Conservation (phyloP, 139 green algal genomes). For the Chlorella ohadii region DNA sequence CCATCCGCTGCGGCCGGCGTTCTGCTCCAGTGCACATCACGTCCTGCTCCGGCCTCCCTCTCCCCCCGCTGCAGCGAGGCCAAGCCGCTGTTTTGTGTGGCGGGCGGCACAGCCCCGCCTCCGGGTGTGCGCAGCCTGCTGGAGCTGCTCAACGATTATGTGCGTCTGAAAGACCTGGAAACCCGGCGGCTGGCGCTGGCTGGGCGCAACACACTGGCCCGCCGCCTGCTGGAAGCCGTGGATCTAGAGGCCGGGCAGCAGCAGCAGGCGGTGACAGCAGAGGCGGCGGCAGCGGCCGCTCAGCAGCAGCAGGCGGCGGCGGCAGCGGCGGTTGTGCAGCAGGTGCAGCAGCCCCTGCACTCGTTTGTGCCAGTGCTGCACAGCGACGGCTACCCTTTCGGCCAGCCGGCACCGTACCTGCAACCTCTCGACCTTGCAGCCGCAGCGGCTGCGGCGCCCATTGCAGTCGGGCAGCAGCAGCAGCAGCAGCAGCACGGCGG, state of each 20-base stretch:
- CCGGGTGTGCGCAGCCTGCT: not conserved
- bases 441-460: not conserved
- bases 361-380: no score
- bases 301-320: not conserved
- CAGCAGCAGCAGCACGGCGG: not conserved
- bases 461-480: not conserved
- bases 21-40: not conserved
- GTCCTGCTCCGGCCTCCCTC: no score
- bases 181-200: slow-evolving; percentile 4
- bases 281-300: not conserved
- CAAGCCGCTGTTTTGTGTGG: not conserved
- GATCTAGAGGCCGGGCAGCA: not conserved
- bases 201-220: not conserved
- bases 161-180: slow-evolving; percentile 14
- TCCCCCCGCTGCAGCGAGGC: not conserved
- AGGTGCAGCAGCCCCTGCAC: not conserved
- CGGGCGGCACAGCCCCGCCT: not conserved
- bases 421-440: no score
- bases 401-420: no score
- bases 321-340: not conserved
- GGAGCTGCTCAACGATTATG: slow-evolving; percentile 21
- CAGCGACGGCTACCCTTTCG: no score
- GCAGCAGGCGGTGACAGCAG: not conserved
- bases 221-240: not conserved
- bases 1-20: not conserved